Base-by-base conservation (phyloP, 179 eudicot species). In the Amaranthus tricolor region DNA sequence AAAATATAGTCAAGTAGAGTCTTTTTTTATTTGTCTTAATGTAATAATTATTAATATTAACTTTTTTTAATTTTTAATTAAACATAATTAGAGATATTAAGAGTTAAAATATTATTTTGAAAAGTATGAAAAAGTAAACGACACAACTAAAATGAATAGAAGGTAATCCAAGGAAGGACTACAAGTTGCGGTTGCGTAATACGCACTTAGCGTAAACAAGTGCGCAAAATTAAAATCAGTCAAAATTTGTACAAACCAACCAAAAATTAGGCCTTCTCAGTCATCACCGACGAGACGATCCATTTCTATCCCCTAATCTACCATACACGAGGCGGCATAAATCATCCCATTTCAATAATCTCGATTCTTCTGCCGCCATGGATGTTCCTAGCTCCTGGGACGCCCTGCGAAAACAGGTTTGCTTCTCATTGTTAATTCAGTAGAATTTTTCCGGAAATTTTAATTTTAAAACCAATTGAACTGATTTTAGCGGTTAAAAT, bases 341-440 rank as follows among this genome's bases (percentile, higher is more conserved):
- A 31, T 10, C 20, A 57, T 51, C 62, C 45, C 44, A 20, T 7
- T 51, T 43, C 63, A 61, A 78, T 62, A 13, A 76, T 78, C 75
- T 7, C 51, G 44, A 62, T 60, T 72, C 76, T 66, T 66, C 73
- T 52, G 7, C 77, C 81, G 74, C 77, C 84, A 81, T 81, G 87
- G 87, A 84, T 76, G 84, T 84, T 9, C 84, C 84, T 63, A 78
- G 63, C 68, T 84, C 87, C 43, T 84, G 87, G 87, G 87, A 84
- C 70, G 71, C 87, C 44, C 82, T 84, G 2, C 81, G 85, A 50
- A 84, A 81, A 58, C 85, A 84, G 87, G 87, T 84, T 49, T 54
- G 49, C 44, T 74, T 44, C 9, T 55, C 7, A 16, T 54, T 57
- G 47, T 11, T 24, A 14, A 50, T 78, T 51, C 66, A 52, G 75